Percentiles rank a stretch among this genome's conserved stretches.
phyloP scores from a whole-genome alignment of 805 yeast genomes.

The Yarrowia osloensis region DNA sequence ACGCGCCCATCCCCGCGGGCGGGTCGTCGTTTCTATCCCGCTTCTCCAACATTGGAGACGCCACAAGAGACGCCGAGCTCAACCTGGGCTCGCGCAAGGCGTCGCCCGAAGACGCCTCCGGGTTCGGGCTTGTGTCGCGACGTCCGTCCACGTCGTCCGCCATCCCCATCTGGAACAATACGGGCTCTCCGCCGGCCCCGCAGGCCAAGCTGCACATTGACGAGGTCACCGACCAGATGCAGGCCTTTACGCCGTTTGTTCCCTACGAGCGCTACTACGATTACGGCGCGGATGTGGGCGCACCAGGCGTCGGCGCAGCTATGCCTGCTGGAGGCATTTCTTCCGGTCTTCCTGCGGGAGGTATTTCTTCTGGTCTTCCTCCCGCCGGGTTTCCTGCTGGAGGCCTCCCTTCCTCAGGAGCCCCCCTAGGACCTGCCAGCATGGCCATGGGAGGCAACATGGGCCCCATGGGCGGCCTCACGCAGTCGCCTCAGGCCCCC shows the following conservation, averaged over 20 bases:
- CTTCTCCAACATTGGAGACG: conserved; percentile 39
- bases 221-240: conserved; percentile 30
- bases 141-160: conserved; percentile 25
- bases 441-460: conserved; percentile 12
- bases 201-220: conserved; percentile 26
- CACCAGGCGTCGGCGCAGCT: neutral
- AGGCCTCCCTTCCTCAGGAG: neutral
- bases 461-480: neutral
- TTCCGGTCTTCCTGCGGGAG: neutral
- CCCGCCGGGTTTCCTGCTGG: neutral
- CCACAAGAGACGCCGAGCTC: conserved; percentile 42
- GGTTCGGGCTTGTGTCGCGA: conserved; percentile 14
- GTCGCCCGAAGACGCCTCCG: conserved; percentile 13
- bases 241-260: conserved; percentile 19
- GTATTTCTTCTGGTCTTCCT: neutral
- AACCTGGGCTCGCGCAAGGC: conserved; percentile 26
- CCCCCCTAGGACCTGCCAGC: conserved; percentile 8
- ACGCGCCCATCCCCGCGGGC: neutral
- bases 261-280: conserved; percentile 27
- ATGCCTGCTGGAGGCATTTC: neutral
- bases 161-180: conserved; percentile 31
- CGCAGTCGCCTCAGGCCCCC: conserved; percentile 9
- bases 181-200: conserved; percentile 16
- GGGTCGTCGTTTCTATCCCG: conserved; percentile 31
- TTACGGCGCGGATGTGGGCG: conserved; percentile 20